phyloP scores from a whole-genome alignment of 163 green algal genomes.

The Picocystis sp. region DNA sequence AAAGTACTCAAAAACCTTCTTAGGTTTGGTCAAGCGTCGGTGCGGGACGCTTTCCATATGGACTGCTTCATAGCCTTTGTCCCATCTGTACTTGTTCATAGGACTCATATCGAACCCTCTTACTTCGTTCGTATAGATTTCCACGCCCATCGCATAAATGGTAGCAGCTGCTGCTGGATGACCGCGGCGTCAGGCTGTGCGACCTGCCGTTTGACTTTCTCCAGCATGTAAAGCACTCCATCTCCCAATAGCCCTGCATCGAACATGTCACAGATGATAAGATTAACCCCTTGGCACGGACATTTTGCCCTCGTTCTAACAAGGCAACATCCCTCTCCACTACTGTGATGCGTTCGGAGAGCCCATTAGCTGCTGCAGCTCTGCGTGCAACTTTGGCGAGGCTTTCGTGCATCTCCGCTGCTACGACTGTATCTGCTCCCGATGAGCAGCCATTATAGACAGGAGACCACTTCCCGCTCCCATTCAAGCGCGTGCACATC shows the following conservation, averaged over 20 bases:
- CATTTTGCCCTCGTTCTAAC: constrained; percentile 40
- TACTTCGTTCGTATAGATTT: constrained; percentile 32
- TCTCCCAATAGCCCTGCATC: constrained; percentile 52
- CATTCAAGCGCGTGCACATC: constrained; percentile 46
- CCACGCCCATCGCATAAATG: constrained; percentile 56
- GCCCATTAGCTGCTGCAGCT: constrained; percentile 36
- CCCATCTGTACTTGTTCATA: constrained; percentile 59
- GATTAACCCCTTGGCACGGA: constrained; percentile 41
- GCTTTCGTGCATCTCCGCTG: constrained; percentile 31
- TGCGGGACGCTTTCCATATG: constrained; percentile 36
- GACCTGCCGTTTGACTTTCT: constrained; percentile 30
- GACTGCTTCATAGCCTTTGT: constrained; percentile 35
- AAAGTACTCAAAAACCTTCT: constrained; percentile 37
- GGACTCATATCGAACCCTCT: constrained; percentile 35
- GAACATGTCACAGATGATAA: constrained; percentile 61
- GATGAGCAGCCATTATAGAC: constrained; percentile 38
- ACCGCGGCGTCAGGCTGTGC: constrained; percentile 27
- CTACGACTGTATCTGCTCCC: constrained; percentile 38
- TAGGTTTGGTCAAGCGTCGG: constrained; percentile 38
- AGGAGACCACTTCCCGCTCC: constrained; percentile 47
- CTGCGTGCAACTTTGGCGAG: constrained; percentile 8
- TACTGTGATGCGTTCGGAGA: constrained; percentile 36
- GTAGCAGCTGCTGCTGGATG: constrained; percentile 41
- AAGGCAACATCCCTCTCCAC: constrained; percentile 36
- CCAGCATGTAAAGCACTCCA: constrained; percentile 36